Evolutionary conservation across 495 filamentous ascomycete genomes (phyloP), one percentile per base, ranked within the genome.

Genomic region (Penicillium coffeae): DNA sequence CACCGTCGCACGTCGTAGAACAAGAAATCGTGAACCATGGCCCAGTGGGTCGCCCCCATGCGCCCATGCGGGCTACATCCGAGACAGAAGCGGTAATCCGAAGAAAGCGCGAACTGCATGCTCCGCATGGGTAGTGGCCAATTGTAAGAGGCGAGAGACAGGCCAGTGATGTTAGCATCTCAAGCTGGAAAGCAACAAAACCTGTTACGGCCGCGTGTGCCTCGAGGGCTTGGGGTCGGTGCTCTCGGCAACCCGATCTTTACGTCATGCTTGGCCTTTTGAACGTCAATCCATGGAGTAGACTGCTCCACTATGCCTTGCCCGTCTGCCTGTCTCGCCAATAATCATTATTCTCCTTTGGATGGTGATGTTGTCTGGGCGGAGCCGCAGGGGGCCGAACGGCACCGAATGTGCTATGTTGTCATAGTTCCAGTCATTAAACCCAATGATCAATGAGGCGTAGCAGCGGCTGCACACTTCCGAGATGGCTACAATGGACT

Each of bases 281-380:
- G 41, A 33, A 51, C 49, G 49, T 52, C 49, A 52, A 47, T 52
- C 21, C 20, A 46, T 27, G 32, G 36, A n/a, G 27, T 9, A 34
- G 21, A 13, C n/a, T 42, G 40, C 30, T 36, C 42, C 43, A 36
- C 44, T 35, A 10, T 19, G 18, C 16, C 15, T 15, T 33, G 13
- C 18, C n/a, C n/a, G 15, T 18, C 19, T 35, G 25, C 32, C 21
- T 35, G 27, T 12, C 16, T 1, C 8, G 21, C n/a, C 9, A 3
- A 16, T 25, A 33, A 19, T 44, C 12, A 12, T 1, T 35, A 15
- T 35, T 33, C 42, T 9, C 20, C 4, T n/a, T 2, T 21, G 15
- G 18, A 16, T 38, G 18, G 8, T 1, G 18, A 3, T 5, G 8
- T 21, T 42, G 3, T 10, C n/a, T 0, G 9, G 14, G 34, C 6